A percentile compares a stretch with the other conserved stretches of the same genome.
phyloP scores from a whole-genome alignment of 2,329 filamentous ascomycete genomes.

The Verticillium isaacii region DNA sequence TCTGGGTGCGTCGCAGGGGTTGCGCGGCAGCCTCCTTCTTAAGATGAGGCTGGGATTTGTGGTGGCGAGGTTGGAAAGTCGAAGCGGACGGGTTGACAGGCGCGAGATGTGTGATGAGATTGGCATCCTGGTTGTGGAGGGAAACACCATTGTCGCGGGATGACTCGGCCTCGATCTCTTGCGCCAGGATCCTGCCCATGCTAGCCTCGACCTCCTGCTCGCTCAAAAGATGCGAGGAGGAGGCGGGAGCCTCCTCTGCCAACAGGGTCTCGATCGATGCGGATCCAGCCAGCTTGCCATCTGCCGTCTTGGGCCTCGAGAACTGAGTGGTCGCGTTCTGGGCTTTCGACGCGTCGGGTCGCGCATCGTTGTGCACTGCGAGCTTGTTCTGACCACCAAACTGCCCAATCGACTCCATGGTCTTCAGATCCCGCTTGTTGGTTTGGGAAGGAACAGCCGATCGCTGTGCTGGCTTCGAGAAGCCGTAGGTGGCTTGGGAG shows the following conservation, averaged over 20 bases:
- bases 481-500: slow-evolving; percentile 15
- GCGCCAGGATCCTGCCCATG: background rate
- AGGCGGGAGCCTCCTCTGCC: background rate
- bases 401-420: background rate
- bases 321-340: background rate
- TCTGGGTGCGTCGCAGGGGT: slow-evolving; percentile 37
- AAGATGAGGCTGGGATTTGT: slow-evolving; percentile 50
- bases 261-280: slow-evolving; percentile 7
- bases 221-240: background rate
- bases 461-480: slow-evolving; percentile 15
- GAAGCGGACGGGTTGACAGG: background rate
- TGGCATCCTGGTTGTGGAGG: background rate
- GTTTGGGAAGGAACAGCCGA: slow-evolving; percentile 3
- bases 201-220: background rate
- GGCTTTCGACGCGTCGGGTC: slow-evolving; percentile 3
- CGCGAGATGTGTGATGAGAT: background rate
- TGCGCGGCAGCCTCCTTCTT: slow-evolving; percentile 31
- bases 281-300: slow-evolving; percentile 7
- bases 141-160: background rate
- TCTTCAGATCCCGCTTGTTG: slow-evolving; percentile 7
- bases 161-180: background rate
- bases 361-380: slow-evolving; percentile 7
- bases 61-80: slow-evolving; percentile 37
- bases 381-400: slow-evolving; percentile 5
- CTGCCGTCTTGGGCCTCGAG: background rate